A percentile compares a stretch with the other conserved stretches of the same genome.
phyloP scores from a whole-genome alignment of 768 basidiomycete species.

The Pisolithus tinctorius region DNA sequence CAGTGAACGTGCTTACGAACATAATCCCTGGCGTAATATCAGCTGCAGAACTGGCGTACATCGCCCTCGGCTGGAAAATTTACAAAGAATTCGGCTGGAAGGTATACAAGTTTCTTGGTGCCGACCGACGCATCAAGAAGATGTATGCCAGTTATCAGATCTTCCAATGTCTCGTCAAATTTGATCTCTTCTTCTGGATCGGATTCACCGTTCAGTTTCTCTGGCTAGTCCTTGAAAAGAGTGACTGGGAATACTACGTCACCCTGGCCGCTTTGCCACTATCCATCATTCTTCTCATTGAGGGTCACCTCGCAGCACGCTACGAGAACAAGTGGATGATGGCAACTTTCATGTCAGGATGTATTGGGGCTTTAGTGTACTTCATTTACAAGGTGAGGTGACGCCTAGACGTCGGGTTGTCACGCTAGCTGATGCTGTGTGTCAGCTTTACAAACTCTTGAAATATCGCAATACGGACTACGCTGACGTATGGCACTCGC shows the following conservation, averaged over 20 bases:
- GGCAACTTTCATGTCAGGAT: constrained; percentile 82
- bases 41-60: constrained; percentile 73
- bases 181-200: constrained; percentile 90
- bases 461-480: constrained; percentile 49
- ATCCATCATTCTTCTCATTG: constrained; percentile 75
- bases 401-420: constrained; percentile 2
- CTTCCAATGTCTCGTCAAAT: constrained; percentile 85
- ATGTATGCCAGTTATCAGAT: constrained; percentile 90
- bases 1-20: constrained; percentile 64
- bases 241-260: constrained; percentile 85
- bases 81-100: constrained; percentile 96
- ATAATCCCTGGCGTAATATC: constrained; percentile 76
- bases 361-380: constrained; percentile 79
- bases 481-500: constrained; percentile 64
- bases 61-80: constrained; percentile 82
- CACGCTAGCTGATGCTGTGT: constrained; percentile 1
- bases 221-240: constrained; percentile 66
- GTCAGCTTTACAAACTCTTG: constrained; percentile 69
- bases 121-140: constrained; percentile 86
- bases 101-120: constrained; percentile 91
- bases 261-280: constrained; percentile 87
- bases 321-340: constrained; percentile 90
- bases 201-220: constrained; percentile 89
- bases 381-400: constrained; percentile 80
- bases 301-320: constrained; percentile 85